phyloP scores from a whole-genome alignment of 139 green algal species.

The Closterium sp. region DNA sequence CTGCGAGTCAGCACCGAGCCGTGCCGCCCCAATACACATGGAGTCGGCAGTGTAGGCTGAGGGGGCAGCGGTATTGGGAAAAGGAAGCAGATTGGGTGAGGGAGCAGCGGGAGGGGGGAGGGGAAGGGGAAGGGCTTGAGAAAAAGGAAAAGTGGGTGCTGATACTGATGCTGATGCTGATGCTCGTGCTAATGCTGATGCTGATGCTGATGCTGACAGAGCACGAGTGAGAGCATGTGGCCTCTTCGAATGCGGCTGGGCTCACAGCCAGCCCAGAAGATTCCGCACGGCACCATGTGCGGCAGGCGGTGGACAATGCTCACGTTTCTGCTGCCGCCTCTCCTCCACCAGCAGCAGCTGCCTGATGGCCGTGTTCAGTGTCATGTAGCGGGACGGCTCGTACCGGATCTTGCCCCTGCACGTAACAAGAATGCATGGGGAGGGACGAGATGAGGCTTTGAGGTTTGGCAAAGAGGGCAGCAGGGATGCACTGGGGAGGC shows the following conservation, averaged over 20 bases:
- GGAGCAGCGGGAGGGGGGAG: not conserved
- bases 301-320: not conserved
- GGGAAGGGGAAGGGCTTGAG: not conserved
- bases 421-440: no score
- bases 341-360: not conserved
- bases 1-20: not conserved
- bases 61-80: not conserved
- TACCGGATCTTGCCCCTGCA: not conserved
- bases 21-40: not conserved
- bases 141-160: no score
- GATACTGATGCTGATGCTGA: no score
- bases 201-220: no score
- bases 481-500: no score
- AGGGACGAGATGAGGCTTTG: no score
- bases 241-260: no score
- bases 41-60: not conserved
- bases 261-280: no score
- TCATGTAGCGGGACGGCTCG: not conserved
- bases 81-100: not conserved
- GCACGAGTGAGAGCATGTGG: no score
- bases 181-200: no score
- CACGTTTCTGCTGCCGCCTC: not conserved
- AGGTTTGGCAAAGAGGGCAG: no score
- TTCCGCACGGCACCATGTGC: no score
- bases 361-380: not conserved